Evolutionary conservation across 306 rosid genomes (phyloP), one percentile per base, ranked within the genome.

Genomic region (Sophora flavescens): DNA sequence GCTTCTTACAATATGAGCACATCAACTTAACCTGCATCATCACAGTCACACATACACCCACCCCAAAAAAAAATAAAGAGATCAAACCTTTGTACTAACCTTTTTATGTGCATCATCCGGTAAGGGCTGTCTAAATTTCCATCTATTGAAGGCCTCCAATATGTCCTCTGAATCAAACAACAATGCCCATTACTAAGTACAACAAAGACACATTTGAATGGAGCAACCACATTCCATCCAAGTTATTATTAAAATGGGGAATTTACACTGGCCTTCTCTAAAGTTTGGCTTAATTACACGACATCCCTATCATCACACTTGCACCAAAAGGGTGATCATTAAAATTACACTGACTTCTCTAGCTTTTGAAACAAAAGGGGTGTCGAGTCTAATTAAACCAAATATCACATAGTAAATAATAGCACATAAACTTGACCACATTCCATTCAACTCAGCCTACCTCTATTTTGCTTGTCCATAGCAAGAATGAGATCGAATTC

Each of bases 401-500:
- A 44, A 17, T 3, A 50, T 36, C 59, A 70, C 18, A 39, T 39
- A 47, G 2, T 56, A 78, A 33, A 1, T 56, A 78, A 33, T 33
- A 47, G 2, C 63, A 78, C 53, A 61, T 56, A 28, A 58, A 44
- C 5, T 32, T 8, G 42, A 38, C 5, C 57, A 72, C 57, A 72
- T 76, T 51, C 53, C 66, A 45, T 58, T 58, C 50, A 60, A 14
- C 22, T 22, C 22, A 22, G 22, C 22, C 39, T 59, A 93, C 97
- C 94, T 88, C 82, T 87, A 81, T 93, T 94, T 76, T 87, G 87
- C 79, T 81, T 86, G 79, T 94, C 98, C 98, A 94, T 94, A 0
- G 96, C 98, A 66, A 94, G 96, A 80, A 94, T 90, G 54, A 95
- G 84, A 87, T 95, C 97, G 54, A 90, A 95, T 57, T 90, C 96